phyloP scores from a whole-genome alignment of 345 rosid species.

The Triadica sebifera region DNA sequence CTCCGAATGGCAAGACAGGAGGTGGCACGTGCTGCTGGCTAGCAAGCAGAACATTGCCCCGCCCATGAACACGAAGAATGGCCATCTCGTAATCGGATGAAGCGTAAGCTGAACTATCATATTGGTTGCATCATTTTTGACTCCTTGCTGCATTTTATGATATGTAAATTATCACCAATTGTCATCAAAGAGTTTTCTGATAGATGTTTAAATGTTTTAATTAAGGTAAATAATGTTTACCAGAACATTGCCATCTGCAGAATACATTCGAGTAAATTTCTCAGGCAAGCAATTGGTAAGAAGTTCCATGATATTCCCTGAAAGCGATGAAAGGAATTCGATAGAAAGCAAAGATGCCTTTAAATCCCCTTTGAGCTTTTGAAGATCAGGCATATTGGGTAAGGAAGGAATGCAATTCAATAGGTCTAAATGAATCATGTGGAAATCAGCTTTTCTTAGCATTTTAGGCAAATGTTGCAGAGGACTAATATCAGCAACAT shows the following conservation, averaged over 20 bases:
- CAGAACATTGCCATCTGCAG: slow-evolving; percentile 68
- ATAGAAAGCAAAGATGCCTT: slow-evolving; percentile 38
- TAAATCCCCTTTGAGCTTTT: slow-evolving; percentile 45
- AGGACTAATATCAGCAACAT: slow-evolving; percentile 69
- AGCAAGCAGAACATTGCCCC: slow-evolving; percentile 96
- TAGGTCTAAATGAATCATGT: slow-evolving; percentile 43
- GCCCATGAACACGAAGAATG: slow-evolving; percentile 77
- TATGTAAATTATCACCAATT: not conserved
- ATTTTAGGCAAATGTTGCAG: slow-evolving; percentile 60
- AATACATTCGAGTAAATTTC: slow-evolving; percentile 40
- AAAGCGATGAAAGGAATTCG: slow-evolving; percentile 41
- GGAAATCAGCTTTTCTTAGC: slow-evolving; percentile 63
- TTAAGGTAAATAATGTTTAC: slow-evolving; percentile 35
- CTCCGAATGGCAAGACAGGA: slow-evolving; percentile 83
- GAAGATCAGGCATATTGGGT: slow-evolving; percentile 57
- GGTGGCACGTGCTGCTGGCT: slow-evolving; percentile 83
- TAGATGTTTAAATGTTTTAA: not conserved
- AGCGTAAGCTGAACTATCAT: slow-evolving; percentile 61
- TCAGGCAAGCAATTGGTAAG: slow-evolving; percentile 83
- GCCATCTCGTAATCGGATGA: slow-evolving; percentile 88
- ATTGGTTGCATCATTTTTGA: slow-evolving; percentile 51
- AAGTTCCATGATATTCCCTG: slow-evolving; percentile 66
- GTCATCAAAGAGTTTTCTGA: not conserved
- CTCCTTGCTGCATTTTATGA: not conserved
- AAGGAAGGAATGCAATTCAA: slow-evolving; percentile 62